Percentiles rank a stretch among this genome's conserved stretches.
phyloP scores from a whole-genome alignment of 2,329 filamentous ascomycete genomes.

The Amesomyces nigricolor region DNA sequence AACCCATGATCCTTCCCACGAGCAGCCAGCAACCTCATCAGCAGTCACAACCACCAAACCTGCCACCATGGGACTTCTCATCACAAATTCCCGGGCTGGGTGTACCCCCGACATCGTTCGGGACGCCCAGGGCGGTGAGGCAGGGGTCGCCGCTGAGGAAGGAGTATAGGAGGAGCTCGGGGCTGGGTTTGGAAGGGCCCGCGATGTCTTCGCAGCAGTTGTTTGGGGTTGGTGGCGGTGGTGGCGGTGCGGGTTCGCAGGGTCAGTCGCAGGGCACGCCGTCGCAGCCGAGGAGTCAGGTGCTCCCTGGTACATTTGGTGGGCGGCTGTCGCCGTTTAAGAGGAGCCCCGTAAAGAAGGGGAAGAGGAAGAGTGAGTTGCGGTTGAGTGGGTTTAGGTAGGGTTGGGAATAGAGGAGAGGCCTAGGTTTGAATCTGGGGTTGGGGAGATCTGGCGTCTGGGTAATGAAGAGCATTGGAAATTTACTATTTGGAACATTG shows the following conservation, averaged over 20 bases:
- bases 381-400: slow-evolving; percentile 23
- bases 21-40: background rate
- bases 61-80: slow-evolving; percentile 8
- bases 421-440: background rate
- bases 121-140: slow-evolving; percentile 12
- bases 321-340: slow-evolving; percentile 18
- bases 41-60: background rate
- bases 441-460: no score
- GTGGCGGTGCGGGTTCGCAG: background rate
- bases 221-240: no score
- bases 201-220: background rate
- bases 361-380: slow-evolving; percentile 21
- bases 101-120: background rate
- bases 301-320: slow-evolving; percentile 21
- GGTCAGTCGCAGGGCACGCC: slow-evolving; percentile 13
- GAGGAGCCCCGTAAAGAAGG: slow-evolving; percentile 18
- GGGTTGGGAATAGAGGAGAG: background rate
- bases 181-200: background rate
- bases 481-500: no score
- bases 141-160: slow-evolving; percentile 14
- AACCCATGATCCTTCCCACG: slow-evolving; percentile 9
- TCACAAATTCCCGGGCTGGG: slow-evolving; percentile 1
- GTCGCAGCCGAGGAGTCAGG: slow-evolving; percentile 21
- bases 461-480: no score
- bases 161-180: slow-evolving; percentile 15